Base-by-base conservation (phyloP, 257 asterid genomes). In the Plantago ovata region DNA sequence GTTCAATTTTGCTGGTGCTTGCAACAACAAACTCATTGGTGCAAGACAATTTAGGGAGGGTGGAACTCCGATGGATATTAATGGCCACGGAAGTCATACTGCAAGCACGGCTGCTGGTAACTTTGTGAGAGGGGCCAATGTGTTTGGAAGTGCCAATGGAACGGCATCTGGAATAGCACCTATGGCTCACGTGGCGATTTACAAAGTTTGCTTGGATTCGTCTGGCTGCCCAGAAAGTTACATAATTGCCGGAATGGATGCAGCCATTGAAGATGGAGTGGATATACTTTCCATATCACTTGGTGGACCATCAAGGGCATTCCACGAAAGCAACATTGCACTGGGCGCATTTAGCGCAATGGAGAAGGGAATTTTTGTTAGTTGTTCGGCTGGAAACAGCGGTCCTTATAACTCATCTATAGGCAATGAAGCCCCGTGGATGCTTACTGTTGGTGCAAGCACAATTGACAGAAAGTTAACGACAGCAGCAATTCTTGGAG, bases 31-130 rank as follows among this genome's bases (percentile, higher is more conserved):
- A 58, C 58, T 76, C 43, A 72, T 83, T 6, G 89, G 84, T 2
- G 79, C 82, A 0, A 60, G 83, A 33, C 14, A 20, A 24, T 70
- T 81, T 13, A 2, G 7, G 0, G 7, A 3, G 0, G 67, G 19
- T 3, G 69, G 51, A 1, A 53, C 79, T 0, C 66, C 74, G 0
- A 0, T 63, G 1, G 89, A 81, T 39, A 12, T 11, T 0, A 7
- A 3, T 9, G 94, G 89, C 6, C 94, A 84, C 20, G 89, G 89
- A 5, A 77, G 84, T 0, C 94, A 81, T 66, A 67, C 81, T 1
- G 78, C 94, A 0, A 38, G 83, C 65, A 84, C 76, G 2, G 89
- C 89, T 0, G 86, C 83, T 0, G 94, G 94, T 11, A 56, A 63
- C 38, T 81, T 72, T 16, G 89, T 63, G 4, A 15, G 22, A 0